Evolutionary conservation across 768 basidiomycete genomes (phyloP), one percentile per base, ranked within the genome.

Genomic region (Phaeotremella skinneri): DNA sequence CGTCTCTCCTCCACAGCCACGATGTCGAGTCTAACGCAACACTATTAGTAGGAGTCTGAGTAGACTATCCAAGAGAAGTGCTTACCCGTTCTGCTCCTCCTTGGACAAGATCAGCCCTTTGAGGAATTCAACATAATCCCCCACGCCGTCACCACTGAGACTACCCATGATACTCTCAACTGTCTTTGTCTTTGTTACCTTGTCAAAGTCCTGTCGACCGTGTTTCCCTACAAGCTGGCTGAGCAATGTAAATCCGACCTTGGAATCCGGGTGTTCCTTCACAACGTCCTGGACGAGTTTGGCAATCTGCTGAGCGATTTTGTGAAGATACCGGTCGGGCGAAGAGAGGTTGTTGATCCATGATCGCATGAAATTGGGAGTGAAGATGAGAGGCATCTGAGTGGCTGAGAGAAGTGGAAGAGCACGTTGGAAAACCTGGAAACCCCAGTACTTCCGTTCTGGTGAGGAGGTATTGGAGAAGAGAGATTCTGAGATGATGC

Each of bases 291-390:
- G 89, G 14, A 98, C 84, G 67, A 86, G 84, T 30, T 83, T 82
- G 4, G 85, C 94, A 72, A 90, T 86, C 75, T 89, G 85, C 58
- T 83, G 83, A 1, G 94, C 90, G 17, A 87, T 86, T 77, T 90
- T 92, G 79, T 94, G 89, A 47, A 98, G 79, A 73, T 91, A 88
- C 51, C 91, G 84, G 76, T 97, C 93, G 45, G 82, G 82, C 54
- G 89, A 86, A 0, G 90, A 88, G 21, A 99, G 81, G 76, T 98
- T 92, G 73, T 94, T 94, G 59, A 94, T 93, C 90, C 93, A 94
- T 34, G 87, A 87, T 34, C 91, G 86, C 88, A 97, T 92, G 70
- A 96, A 89, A 75, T 96, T 92, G 68, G 87, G 87, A 20, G 90
- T 93, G 75, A 99, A 92, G 31, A 98, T 80, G 82, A 90, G 86